phyloP scores from a whole-genome alignment of 306 rosid species.

The Rosa persica region DNA sequence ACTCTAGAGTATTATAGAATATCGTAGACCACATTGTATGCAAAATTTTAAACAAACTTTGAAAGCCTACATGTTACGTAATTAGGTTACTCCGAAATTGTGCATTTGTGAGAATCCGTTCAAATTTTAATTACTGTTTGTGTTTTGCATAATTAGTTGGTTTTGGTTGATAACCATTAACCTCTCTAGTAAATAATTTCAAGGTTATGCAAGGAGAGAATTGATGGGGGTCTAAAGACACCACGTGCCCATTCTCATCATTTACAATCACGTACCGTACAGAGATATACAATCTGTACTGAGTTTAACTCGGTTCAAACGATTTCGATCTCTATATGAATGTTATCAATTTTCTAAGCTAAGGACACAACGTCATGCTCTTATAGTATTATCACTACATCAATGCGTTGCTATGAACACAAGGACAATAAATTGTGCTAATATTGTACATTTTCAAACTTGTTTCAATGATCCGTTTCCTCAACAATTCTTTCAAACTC shows the following conservation, averaged over 20 bases:
- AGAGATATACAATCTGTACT: neutral
- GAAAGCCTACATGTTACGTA: neutral
- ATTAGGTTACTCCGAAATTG: neutral
- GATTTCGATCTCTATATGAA: neutral
- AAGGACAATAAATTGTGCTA: neutral
- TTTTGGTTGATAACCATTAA: neutral
- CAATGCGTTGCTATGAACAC: neutral
- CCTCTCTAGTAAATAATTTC: neutral
- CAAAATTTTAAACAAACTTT: no score
- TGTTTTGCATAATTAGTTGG: neutral
- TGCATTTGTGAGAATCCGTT: neutral
- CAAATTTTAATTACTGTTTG: neutral
- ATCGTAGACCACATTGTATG: no score
- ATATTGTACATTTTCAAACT: neutral
- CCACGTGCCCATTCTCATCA: slow-evolving; percentile 1
- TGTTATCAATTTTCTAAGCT: neutral
- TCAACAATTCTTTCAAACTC: neutral
- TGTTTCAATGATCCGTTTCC: neutral
- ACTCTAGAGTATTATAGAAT: neutral
- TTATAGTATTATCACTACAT: neutral
- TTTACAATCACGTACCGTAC: neutral
- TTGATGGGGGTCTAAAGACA: neutral
- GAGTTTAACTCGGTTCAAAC: neutral
- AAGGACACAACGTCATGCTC: neutral
- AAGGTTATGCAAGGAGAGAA: neutral